Conservation (phyloP, 106 monocot genomes). For the Dioscorea zingiberensis region DNA sequence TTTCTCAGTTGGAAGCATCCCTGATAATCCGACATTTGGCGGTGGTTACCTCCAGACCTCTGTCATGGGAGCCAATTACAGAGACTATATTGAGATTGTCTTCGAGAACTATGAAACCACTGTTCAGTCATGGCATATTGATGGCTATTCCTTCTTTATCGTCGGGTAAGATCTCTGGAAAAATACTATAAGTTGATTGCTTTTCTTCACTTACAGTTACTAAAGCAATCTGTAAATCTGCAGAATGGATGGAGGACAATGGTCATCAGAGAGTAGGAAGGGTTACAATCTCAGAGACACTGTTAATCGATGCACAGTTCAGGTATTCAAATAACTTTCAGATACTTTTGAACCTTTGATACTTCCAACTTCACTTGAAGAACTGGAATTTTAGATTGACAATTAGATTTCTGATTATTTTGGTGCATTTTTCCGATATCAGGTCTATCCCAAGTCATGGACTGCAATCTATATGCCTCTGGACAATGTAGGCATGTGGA, state of each 20-base stretch:
- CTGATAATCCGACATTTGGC: conserved; percentile 29
- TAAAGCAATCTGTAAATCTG: neutral
- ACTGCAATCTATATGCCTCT: conserved; percentile 37
- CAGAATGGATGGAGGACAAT: conserved; percentile 62
- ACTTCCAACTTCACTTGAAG: too few species aligned
- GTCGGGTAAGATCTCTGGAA: conserved; percentile 34
- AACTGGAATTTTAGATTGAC: too few species aligned
- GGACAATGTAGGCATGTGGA: conserved; percentile 61
- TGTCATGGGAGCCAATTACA: conserved; percentile 43
- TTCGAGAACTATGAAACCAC: conserved; percentile 60
- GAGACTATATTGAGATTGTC: conserved; percentile 55
- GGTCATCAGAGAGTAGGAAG: conserved; percentile 31
- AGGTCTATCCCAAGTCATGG: conserved; percentile 46
- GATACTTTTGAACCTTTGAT: too few species aligned
- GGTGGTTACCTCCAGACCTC: conserved; percentile 39
- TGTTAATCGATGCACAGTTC: conserved; percentile 49
- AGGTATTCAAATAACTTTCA: conserved; percentile 17
- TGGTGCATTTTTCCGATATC: neutral
- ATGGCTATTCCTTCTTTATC: conserved; percentile 61
- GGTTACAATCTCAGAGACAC: conserved; percentile 54
- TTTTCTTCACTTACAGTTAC: neutral
- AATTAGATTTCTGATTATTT: too few species aligned
- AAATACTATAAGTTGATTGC: too few species aligned
- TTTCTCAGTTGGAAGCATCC: conserved; percentile 64
- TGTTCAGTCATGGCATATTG: conserved; percentile 58